Evolutionary conservation across 2,329 filamentous ascomycete genomes (phyloP), one percentile per base, ranked within the genome.

Genomic region (Epichloe brachyelytri): DNA sequence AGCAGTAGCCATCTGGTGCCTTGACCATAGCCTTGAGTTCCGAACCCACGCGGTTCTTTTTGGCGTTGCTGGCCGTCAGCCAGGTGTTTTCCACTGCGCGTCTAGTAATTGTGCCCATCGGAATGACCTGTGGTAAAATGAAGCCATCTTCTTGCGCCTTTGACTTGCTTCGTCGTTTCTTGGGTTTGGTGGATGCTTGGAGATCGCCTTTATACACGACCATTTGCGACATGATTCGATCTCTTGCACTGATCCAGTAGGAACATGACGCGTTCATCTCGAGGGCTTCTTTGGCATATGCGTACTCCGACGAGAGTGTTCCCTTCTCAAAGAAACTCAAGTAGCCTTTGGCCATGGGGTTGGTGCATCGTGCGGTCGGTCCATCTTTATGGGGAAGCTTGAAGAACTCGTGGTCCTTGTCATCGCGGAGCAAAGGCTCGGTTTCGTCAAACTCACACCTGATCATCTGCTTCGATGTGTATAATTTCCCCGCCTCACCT

Each of bases 261-360:
- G 91, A 97, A 64, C 94, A 98, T 0, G 89, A 95, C 0, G 93
- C 89, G 60, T 98, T 98, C 93, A 98, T 98, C 59, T 97, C 86
- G 43, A 98, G 72, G 0, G 94, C 93, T 65, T 95, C 89, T 62
- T 94, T 97, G 0, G 93, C 93, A 60, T 96, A 91, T 0, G 82
- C 65, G 60, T 85, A 97, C 65, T 95, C 85, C 0, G 91, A 97
- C 0, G 88, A 87, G 3, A 98, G 71, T 0, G 78, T 87, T 0
- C 89, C 89, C 37, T 86, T 86, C 60, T 98, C 93, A 60, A 98
- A 97, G 64, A 94, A 96, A 48, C 82, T 67, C 52, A 95, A 72
- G 60, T 97, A 98, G 11, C 86, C 80, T 68, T 98, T 98, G 7
- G 93, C 89, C 64, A 98, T 77, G 0, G 93, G 93, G 55, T 83